A percentile compares a stretch with the other conserved stretches of the same genome.
Evolutionary conservation across 805 yeast genomes (phyloP).

Genomic region (Candida endomychidarum): DNA sequence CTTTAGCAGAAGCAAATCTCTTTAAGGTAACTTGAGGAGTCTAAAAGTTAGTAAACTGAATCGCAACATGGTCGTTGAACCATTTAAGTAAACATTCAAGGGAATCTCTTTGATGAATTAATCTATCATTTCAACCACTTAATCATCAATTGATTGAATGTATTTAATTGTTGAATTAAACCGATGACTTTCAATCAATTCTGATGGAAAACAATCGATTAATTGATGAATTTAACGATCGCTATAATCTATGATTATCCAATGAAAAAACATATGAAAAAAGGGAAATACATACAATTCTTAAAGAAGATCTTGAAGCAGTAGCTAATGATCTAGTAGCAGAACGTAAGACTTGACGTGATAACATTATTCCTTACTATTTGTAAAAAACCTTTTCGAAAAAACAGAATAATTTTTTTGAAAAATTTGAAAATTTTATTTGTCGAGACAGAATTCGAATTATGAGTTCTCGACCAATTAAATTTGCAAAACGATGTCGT

Average conservation of each 20-base stretch:
- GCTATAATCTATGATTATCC: too few species aligned
- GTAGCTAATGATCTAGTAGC: slow-evolving; percentile 75
- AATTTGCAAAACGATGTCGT: slow-evolving; percentile 9
- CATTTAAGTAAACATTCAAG: too few species aligned
- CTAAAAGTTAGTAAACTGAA: slow-evolving; percentile 32
- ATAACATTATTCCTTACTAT: slow-evolving; percentile 53
- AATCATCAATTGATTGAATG: slow-evolving; percentile 1
- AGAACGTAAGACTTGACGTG: slow-evolving; percentile 82
- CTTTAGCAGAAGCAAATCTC: slow-evolving; percentile 93
- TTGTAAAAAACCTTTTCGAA: slow-evolving; percentile 6
- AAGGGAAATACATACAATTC: slow-evolving; percentile 31
- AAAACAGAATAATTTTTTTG: slow-evolving; percentile 10
- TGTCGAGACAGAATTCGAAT: slow-evolving; percentile 15
- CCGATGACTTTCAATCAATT: not conserved
- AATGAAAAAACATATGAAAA: not conserved
- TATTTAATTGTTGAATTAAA: not conserved
- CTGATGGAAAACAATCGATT: not conserved
- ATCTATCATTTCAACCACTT: too few species aligned
- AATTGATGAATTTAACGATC: not conserved
- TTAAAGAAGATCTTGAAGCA: slow-evolving; percentile 31
- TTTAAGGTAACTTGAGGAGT: slow-evolving; percentile 69
- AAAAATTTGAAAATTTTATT: slow-evolving; percentile 17
- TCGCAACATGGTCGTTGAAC: not conserved
- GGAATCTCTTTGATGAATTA: too few species aligned
- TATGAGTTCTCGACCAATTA: slow-evolving; percentile 15